Base-by-base conservation (phyloP, 1,284 basidiomycete genomes). In the Ustilago lituana region DNA sequence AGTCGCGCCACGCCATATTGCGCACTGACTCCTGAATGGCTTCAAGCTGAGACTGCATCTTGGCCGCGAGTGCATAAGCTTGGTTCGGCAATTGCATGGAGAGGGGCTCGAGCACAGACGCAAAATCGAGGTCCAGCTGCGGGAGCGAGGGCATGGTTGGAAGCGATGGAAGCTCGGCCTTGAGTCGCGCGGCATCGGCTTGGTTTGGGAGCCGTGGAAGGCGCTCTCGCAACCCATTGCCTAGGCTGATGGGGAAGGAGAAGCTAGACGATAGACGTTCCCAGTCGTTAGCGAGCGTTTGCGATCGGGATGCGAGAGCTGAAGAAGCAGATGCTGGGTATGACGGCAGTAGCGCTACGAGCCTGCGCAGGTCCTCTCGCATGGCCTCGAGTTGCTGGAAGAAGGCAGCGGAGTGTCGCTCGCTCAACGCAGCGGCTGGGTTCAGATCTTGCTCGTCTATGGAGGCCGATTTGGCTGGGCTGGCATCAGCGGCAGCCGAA, bases 341-440 rank as follows among this genome's bases (percentile, higher is more conserved):
- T n/a, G 49, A 58, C 3, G 74, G 74, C 4, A 78, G 61, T 4
- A 74, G 33, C 0, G 59, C 53, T 10, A 61, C 56, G 1, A 78
- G 51, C 6, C 55, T 51, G 6, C 60, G 40, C 31, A 76, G 39
- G 23, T 78, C 76, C 22, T 76, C 72, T 17, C 62, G 65, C 35
- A 78, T 51, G 1, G 68, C 76, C 20, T 74, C 72, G 31, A 76
- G 50, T 38, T 78, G 74, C n/a, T 71, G 55, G 29, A 67, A 69
- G 44, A 78, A 73, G 26, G 56, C 48, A 9, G 65, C 66, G 1
- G 64, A 40, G 19, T 64, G 61, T 6, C 62, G 29, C 20, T 65
- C 59, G 33, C 19, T 55, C 45, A 32, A 24, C 1, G 52, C 23
- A 10, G 39, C 32, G 12, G 29, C 45, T 27, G 43, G 15, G 4